Base-by-base conservation (phyloP, 2,329 filamentous ascomycete genomes). In the Fusarium circinatum region DNA sequence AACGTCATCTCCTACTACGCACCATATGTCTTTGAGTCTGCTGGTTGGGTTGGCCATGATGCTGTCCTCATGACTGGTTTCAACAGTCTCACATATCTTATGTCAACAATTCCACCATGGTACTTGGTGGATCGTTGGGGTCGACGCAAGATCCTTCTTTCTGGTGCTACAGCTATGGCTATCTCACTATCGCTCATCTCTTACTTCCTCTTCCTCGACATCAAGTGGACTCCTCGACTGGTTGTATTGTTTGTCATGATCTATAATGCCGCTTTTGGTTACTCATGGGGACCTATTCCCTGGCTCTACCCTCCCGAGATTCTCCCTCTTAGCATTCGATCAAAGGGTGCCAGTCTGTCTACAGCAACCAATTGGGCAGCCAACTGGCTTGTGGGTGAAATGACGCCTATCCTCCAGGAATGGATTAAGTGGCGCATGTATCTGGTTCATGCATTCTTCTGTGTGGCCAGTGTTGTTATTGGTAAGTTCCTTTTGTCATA, bases 301-400 rank as follows among this genome's bases (percentile, higher is more conserved):
- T 99, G 96, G 96, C 86, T 99, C 22, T 98, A 98, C 82, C 96
- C 96, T 20, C 96, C 96, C n/a, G 96, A 99, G 87, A 99, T 99
- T 71, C 87, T 99, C 48, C 96, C 96, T 9, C 87, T 99, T 69
- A 98, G 95, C 86, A 98, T 98, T 80, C 92, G 96, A 78, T 97
- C 96, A 68, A 98, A 98, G 87, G 96, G 96, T 70, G 96, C 96
- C 61, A 98, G 95, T 88, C 84, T 99, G 81, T 98, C 96, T 69
- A 98, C 96, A 4, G 96, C 96, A 24, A 92, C 95, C 38, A 99
- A 99, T 81, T 99, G 96, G 96, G 95, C 96, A 3, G 98, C 96
- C 84, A 99, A 99, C 84, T 99, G 95, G 93, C 86, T 98, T 32
- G 96, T 98, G 8, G 96, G 96, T 75, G 94, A 97, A 83, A 90